Base-by-base conservation (phyloP, 495 filamentous ascomycete species). In the Melanomma pulvis-pyrius region DNA sequence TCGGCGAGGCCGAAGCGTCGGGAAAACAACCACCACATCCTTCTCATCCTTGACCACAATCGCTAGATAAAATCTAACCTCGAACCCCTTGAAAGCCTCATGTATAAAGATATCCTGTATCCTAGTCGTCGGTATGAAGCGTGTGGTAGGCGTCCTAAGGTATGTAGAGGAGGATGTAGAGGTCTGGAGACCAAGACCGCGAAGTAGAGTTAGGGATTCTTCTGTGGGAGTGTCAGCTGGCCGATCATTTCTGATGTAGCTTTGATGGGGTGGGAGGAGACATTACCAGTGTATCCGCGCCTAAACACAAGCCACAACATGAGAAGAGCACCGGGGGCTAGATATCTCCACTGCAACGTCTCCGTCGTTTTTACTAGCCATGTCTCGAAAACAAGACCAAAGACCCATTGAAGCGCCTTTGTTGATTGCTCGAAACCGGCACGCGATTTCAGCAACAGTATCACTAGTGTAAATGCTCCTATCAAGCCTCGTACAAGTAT, bases 91-190 rank as follows among this genome's bases (percentile, higher is more conserved):
- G 78, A 98, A 98, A 32, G 93, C 94, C 76, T 99, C 94, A 76
- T 97, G 92, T 49, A 99, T 90, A 60, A 97, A 83, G 61, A 98
- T 88, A 77, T 98, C 94, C 59, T 90, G 88, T 44, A 98, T 96
- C 73, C 90, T 86, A 1, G 87, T 90, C 0, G 94, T 97, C 4
- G 96, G 94, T 30, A 99, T 98, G 74, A 98, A 99, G 61, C 93
- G 81, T 58, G 92, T 92, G 15, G 84, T 81, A n/a, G 83, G 78
- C 3, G 82, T 83, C 19, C 82, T 81, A 15, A 92, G 83, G 61
- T 88, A 87, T 17, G 84, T 86, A 1, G 81, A 72, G 26, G 85
- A 86, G 22, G 84, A 85, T 0, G 88, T 90, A 5, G 84, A 86
- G 3, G 92, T 98, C 75, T 99, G 94, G 60, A 99, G 90, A 2